Base-by-base conservation (phyloP, 371 early-diverging fungal species). In the Encephalitozoon hellem region DNA sequence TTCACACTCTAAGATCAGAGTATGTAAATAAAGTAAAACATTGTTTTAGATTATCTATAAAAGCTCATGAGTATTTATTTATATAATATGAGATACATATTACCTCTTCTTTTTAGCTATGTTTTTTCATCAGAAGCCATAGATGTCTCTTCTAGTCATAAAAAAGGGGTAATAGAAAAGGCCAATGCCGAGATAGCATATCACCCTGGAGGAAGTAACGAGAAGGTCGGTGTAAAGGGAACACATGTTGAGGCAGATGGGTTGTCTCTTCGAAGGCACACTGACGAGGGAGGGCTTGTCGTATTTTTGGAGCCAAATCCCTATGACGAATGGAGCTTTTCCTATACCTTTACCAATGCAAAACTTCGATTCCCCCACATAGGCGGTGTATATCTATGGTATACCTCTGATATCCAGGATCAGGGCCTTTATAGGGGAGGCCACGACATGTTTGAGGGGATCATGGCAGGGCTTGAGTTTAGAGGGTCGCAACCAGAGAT, bases 391-490 rank as follows among this genome's bases (percentile, higher is more conserved):
- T 84, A 83, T 76, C 25, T 84, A 18, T 86, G 86, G 86, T 84
- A 81, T 77, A 84, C 84, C n/a, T 76, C 80, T n/a, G 67, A 82
- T 6, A 66, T 43, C 9, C 34, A 79, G 9, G 70, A 74, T 15
- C 45, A 69, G 15, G 86, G 86, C n/a, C 30, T 47, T 26, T 83
- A 71, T 41, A 80, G 73, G 47, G 84, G 84, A 8, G 84, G 72
- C 15, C 25, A 66, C 18, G 70, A 72, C 11, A 70, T 42, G 63
- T 86, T 83, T 59, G 77, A 74, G 9, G 86, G 86, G 12, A 49
- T 86, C 5, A 71, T 84, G 74, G 81, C 83, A 32, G 86, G 86
- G 32, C 45, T 86, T n/a, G 84, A 84, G 68, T 83, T 84, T 67
- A n/a, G 68, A 43, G 80, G 80, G 3, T 34, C 70, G 39, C 28